These are phyloP conservation scores for Trichoderma orchidacearum DNA, from an alignment of 495 filamentous ascomycete species.

Conservation along the genomic window DNA sequence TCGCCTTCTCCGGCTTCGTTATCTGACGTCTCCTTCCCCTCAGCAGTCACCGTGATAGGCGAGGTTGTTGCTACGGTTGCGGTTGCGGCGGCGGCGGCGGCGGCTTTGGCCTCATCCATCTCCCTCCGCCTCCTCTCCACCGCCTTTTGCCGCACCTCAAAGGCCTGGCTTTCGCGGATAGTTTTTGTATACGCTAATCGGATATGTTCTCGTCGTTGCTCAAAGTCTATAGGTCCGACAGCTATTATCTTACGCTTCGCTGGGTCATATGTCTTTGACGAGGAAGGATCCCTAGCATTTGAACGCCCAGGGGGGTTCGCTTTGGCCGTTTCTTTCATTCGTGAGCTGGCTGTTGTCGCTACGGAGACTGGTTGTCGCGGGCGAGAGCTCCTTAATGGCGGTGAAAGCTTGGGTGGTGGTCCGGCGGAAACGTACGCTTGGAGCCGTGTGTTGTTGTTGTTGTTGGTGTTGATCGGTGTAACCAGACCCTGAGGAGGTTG, in stretches of 20 bases:
- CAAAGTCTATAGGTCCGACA: conserved; percentile 64
- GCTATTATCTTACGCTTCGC: conserved; percentile 29
- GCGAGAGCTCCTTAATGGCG: conserved; percentile 68
- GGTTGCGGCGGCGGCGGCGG: conserved; percentile 6
- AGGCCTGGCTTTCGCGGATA: conserved; percentile 53
- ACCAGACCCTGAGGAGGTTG: conserved; percentile 14
- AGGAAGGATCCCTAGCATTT: conserved; percentile 8
- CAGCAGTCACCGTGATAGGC: conserved; percentile 2
- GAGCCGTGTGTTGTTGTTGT: conserved; percentile 28
- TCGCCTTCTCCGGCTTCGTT: conserved; percentile 1
- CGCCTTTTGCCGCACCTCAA: conserved; percentile 32
- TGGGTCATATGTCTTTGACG: conserved; percentile 18
- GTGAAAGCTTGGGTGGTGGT: conserved; percentile 39
- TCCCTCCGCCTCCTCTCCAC: conserved; percentile 28
- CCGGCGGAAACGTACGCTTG: conserved; percentile 35
- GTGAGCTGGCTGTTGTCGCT: conserved; percentile 52
- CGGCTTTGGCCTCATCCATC: conserved; percentile 22
- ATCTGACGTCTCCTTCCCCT: conserved; percentile 5
- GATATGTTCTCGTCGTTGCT: conserved; percentile 59
- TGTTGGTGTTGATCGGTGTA: conserved; percentile 14
- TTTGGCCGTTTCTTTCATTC: conserved; percentile 34
- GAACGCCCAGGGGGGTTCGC: background rate
- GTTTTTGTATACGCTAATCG: conserved; percentile 69
- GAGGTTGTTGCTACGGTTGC: background rate
- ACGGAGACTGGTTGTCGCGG: conserved; percentile 67